A percentile compares a stretch with the other conserved stretches of the same genome.
phyloP scores from a whole-genome alignment of 1,139 yeast genomes.

The Saccharomyces hybrid region DNA sequence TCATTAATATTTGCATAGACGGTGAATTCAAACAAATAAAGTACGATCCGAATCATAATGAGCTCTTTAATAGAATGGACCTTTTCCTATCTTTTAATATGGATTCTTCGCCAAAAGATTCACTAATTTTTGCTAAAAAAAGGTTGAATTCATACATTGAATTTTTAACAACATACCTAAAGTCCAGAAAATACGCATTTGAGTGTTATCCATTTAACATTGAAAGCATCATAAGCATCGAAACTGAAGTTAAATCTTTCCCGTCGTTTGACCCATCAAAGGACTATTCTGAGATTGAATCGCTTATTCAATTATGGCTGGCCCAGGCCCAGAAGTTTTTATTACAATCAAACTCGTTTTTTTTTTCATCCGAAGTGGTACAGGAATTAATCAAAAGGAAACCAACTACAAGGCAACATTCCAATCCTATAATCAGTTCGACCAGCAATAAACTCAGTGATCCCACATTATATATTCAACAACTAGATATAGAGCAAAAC shows the following conservation, averaged over 20 bases:
- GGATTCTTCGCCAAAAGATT: constrained; percentile 17
- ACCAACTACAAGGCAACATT: constrained; percentile 11
- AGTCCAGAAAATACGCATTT: constrained; percentile 15
- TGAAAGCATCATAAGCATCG: constrained; percentile 10
- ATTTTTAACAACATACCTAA: constrained; percentile 17
- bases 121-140: constrained; percentile 14
- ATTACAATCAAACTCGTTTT: constrained; percentile 21
- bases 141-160: constrained; percentile 19
- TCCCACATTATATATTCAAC: constrained; percentile 7
- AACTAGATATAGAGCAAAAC: constrained; percentile 1
- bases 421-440: not conserved
- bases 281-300: constrained; percentile 14
- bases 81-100: constrained; percentile 23
- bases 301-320: constrained; percentile 23
- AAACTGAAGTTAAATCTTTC: constrained; percentile 7
- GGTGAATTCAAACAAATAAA: constrained; percentile 21
- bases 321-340: constrained; percentile 21
- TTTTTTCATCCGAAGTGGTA: constrained; percentile 22
- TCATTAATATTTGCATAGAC: constrained; percentile 12
- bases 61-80: constrained; percentile 19
- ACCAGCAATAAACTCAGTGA: constrained; percentile 2
- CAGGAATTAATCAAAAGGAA: constrained; percentile 18
- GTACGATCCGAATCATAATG: constrained; percentile 23
- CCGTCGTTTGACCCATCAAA: constrained; percentile 10
- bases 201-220: constrained; percentile 19